phyloP scores from a whole-genome alignment of 805 yeast genomes.

The Ogataea pini region DNA sequence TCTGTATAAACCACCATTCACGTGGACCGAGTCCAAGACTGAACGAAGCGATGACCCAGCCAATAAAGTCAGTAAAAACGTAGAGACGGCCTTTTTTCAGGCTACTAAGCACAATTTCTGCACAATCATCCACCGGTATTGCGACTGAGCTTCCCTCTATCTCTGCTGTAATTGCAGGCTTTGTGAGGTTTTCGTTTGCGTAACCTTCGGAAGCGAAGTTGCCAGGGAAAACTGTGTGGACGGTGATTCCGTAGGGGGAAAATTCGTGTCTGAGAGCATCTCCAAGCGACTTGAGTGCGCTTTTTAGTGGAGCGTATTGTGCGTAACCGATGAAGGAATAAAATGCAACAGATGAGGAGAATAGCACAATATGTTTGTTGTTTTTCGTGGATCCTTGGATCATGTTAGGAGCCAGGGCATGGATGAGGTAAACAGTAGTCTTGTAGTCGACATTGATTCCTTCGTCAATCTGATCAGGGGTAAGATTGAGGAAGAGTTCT shows the following conservation, averaged over 20 bases:
- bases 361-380: slow-evolving; percentile 56
- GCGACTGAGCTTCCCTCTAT: slow-evolving; percentile 87
- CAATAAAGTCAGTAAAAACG: slow-evolving; percentile 79
- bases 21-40: slow-evolving; percentile 74
- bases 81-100: slow-evolving; percentile 68
- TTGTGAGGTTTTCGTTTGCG: slow-evolving; percentile 74
- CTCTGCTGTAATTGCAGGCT: slow-evolving; percentile 76
- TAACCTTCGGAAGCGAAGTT: slow-evolving; percentile 89
- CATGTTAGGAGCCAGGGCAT: slow-evolving; percentile 54
- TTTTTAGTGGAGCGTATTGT: slow-evolving; percentile 87
- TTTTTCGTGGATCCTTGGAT: slow-evolving; percentile 7
- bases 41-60: slow-evolving; percentile 73
- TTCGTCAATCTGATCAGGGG: slow-evolving; percentile 52
- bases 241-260: slow-evolving; percentile 61
- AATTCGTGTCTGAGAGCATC: slow-evolving; percentile 83
- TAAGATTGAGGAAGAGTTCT: slow-evolving; percentile 69
- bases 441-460: slow-evolving; percentile 73
- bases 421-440: slow-evolving; percentile 72
- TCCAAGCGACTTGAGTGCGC: slow-evolving; percentile 75
- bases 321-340: slow-evolving; percentile 90
- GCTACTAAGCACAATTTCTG: slow-evolving; percentile 54
- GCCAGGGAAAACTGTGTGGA: slow-evolving; percentile 83
- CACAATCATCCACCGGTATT: slow-evolving; percentile 65
- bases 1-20: slow-evolving; percentile 53
- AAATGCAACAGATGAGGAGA: slow-evolving; percentile 77